Evolutionary conservation across 768 basidiomycete species (phyloP).

Genomic region (Pleurotus salmoneostramineus): DNA sequence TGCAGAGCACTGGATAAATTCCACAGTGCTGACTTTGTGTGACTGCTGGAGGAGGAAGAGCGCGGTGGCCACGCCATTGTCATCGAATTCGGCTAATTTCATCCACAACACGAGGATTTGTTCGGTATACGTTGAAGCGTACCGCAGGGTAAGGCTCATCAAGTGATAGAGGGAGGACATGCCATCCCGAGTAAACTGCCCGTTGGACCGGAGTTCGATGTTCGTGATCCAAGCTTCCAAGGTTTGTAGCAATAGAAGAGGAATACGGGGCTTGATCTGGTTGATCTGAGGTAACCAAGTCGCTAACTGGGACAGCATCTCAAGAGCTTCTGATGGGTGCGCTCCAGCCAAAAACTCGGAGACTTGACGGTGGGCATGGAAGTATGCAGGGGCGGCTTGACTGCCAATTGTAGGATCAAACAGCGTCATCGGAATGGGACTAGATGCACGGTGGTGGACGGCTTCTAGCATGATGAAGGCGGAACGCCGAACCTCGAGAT

Average conservation of each 20-base stretch:
- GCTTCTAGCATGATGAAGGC: slow-evolving; percentile 77
- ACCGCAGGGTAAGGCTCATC: slow-evolving; percentile 77
- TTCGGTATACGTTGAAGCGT: slow-evolving; percentile 69
- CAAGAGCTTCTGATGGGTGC: slow-evolving; percentile 59
- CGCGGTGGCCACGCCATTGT: slow-evolving; percentile 76
- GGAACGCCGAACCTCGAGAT: slow-evolving; percentile 57
- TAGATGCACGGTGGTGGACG: slow-evolving; percentile 65
- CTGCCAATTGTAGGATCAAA: slow-evolving; percentile 75
- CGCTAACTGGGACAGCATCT: slow-evolving; percentile 68
- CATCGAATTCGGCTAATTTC: slow-evolving; percentile 67
- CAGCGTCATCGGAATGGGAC: slow-evolving; percentile 62
- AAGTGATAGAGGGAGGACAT: slow-evolving; percentile 72
- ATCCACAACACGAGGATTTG: slow-evolving; percentile 80
- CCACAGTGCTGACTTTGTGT: slow-evolving; percentile 73
- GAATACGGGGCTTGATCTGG: slow-evolving; percentile 15
- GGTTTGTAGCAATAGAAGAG: slow-evolving; percentile 67
- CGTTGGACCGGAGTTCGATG: slow-evolving; percentile 65
- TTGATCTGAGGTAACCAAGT: slow-evolving; percentile 66
- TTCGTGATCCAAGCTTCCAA: slow-evolving; percentile 82
- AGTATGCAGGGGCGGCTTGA: slow-evolving; percentile 69
- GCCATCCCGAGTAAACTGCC: slow-evolving; percentile 53
- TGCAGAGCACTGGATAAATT: slow-evolving; percentile 76
- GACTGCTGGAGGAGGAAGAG: slow-evolving; percentile 87
- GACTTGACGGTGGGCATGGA: slow-evolving; percentile 74
- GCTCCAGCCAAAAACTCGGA: slow-evolving; percentile 78